Evolutionary conservation across 371 early-diverging fungal genomes (phyloP).

Genomic region (Mortierella polycephala): DNA sequence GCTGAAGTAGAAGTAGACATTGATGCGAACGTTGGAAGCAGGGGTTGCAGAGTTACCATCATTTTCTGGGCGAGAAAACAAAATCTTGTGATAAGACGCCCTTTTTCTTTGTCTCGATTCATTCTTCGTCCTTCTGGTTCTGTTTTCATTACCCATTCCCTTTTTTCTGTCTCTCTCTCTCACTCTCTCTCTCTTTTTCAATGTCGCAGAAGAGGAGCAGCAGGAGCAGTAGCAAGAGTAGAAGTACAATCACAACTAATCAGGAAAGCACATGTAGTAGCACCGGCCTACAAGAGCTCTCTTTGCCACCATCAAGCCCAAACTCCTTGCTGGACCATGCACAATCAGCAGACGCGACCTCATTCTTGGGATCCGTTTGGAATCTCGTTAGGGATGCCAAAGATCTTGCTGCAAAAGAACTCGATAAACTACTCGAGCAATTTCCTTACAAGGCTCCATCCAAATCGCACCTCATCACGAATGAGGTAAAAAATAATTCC

Average conservation of each 20-base stretch:
- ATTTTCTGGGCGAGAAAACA: no score
- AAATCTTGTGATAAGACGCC: no score
- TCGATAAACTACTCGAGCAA: slow-evolving; percentile 43
- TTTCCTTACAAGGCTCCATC: slow-evolving; percentile 30
- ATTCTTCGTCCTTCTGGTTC: neutral
- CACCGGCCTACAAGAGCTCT: no score
- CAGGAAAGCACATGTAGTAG: no score
- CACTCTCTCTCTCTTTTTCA: neutral
- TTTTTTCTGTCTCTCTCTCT: no score
- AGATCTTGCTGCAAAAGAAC: slow-evolving; percentile 32
- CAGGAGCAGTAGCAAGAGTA: neutral
- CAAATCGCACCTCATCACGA: neutral
- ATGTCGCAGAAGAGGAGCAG: neutral
- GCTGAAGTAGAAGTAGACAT: no score
- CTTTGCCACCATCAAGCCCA: no score
- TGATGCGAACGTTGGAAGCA: no score
- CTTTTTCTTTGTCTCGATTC: neutral
- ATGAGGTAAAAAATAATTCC: slow-evolving; percentile 9
- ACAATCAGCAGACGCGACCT: slow-evolving; percentile 10
- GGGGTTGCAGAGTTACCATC: no score
- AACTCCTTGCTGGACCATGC: neutral
- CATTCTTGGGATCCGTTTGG: slow-evolving; percentile 44
- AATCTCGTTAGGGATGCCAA: slow-evolving; percentile 42
- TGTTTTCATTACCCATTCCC: neutral
- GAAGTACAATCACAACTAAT: no score